phyloP scores from a whole-genome alignment of 208 protist genomes.

The Leishmania turanica region DNA sequence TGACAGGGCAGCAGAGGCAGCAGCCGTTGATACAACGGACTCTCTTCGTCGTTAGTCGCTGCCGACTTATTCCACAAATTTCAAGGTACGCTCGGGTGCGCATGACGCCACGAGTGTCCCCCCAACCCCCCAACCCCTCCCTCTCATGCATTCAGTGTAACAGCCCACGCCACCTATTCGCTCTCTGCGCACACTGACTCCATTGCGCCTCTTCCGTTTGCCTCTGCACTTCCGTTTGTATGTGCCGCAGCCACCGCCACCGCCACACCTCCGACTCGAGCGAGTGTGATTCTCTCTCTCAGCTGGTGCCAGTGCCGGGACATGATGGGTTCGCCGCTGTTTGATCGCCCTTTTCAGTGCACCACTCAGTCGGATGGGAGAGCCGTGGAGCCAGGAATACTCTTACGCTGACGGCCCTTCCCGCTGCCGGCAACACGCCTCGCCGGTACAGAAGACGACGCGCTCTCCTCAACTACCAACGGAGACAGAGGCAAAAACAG shows the following conservation, averaged over 20 bases:
- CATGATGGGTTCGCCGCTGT: background rate
- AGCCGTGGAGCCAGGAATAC: background rate
- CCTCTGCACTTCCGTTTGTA: background rate
- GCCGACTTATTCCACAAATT: background rate
- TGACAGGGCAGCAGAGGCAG: background rate
- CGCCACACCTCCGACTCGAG: background rate
- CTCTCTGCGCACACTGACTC: background rate
- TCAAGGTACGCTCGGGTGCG: background rate
- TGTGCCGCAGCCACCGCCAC: background rate
- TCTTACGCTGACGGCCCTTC: background rate
- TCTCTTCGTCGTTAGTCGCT: background rate
- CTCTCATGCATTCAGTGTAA: background rate
- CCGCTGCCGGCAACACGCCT: background rate
- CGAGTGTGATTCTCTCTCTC: background rate
- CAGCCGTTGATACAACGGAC: background rate
- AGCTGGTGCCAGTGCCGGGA: background rate
- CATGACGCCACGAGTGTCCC: background rate
- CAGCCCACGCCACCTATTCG: background rate
- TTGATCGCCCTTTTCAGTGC: background rate
- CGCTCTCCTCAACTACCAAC: constrained; percentile 33
- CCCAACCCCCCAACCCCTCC: background rate
- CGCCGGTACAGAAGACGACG: background rate
- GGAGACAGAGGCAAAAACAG: constrained; percentile 29
- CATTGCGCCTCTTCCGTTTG: background rate
- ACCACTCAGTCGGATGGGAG: background rate